phyloP scores from a whole-genome alignment of 306 rosid genomes.

The Argentina anserina region DNA sequence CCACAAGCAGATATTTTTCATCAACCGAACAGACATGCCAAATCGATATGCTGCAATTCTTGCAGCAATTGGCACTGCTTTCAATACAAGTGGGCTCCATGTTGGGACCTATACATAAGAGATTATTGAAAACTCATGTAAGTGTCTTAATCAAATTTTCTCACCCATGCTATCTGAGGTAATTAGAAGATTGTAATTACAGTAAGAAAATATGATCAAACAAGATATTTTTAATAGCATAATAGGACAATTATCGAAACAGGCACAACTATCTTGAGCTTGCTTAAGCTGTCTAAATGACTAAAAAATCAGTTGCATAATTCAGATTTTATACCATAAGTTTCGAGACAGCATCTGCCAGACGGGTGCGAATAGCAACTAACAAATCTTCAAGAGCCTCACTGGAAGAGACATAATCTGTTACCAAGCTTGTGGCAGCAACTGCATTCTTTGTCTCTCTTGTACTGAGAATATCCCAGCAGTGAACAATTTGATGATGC shows the following conservation, averaged over 20 bases:
- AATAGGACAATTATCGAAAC: background rate
- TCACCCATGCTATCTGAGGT: conserved; percentile 10
- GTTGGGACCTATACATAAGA: conserved; percentile 65
- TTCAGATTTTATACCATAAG: conserved; percentile 45
- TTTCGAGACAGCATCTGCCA: conserved; percentile 79
- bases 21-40: conserved; percentile 80
- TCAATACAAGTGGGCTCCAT: conserved; percentile 69
- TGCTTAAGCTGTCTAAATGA: background rate
- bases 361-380: conserved; percentile 62
- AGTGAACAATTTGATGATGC: conserved; percentile 72
- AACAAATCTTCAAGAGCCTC: conserved; percentile 77
- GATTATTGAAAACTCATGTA: conserved; percentile 10
- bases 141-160: background rate
- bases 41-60: conserved; percentile 84
- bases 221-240: background rate
- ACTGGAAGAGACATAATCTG: conserved; percentile 76
- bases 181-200: background rate
- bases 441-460: conserved; percentile 70
- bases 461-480: conserved; percentile 91
- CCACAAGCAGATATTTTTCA: conserved; percentile 88
- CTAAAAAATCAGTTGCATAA: background rate
- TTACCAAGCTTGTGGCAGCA: conserved; percentile 70
- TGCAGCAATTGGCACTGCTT: conserved; percentile 88
- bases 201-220: background rate
- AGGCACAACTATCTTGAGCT: background rate